Evolutionary conservation across 2,329 filamentous ascomycete genomes (phyloP).

Genomic region (Didymella pinodella): DNA sequence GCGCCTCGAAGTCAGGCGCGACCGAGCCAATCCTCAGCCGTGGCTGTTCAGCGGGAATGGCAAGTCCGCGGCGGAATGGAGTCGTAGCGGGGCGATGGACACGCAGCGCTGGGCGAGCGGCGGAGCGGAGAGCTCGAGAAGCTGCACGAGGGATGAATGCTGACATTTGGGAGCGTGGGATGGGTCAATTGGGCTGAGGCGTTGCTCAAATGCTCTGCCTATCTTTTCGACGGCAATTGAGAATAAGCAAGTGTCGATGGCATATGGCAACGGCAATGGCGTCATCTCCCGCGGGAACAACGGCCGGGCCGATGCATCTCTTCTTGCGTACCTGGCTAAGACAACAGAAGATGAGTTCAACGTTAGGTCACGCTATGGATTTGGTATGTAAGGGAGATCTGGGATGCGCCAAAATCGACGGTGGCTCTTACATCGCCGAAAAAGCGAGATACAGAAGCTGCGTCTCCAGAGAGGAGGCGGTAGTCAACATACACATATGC

Average conservation of each 20-base stretch:
- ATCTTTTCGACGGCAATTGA: conserved; percentile 1
- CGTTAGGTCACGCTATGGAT: neutral
- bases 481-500: neutral
- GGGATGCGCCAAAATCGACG: neutral
- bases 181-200: conserved; percentile 1
- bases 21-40: conserved; percentile 55
- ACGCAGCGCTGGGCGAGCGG: conserved; percentile 37
- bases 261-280: conserved; percentile 10
- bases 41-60: conserved; percentile 51
- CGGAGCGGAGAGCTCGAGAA: conserved; percentile 44
- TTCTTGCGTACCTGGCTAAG: neutral
- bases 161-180: conserved; percentile 38
- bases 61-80: conserved; percentile 50
- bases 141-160: conserved; percentile 47
- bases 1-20: conserved; percentile 82
- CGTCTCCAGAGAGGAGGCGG: neutral
- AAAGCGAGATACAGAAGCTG: neutral
- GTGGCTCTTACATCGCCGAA: neutral
- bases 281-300: conserved; percentile 16
- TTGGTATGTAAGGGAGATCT: neutral
- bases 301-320: conserved; percentile 3
- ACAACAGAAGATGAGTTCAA: neutral
- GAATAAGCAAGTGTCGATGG: conserved; percentile 11
- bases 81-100: conserved; percentile 38
- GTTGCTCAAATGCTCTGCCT: neutral